These are phyloP conservation scores for Erysimum cheiri DNA, from an alignment of 441 rosid species.

Conservation along the genomic window DNA sequence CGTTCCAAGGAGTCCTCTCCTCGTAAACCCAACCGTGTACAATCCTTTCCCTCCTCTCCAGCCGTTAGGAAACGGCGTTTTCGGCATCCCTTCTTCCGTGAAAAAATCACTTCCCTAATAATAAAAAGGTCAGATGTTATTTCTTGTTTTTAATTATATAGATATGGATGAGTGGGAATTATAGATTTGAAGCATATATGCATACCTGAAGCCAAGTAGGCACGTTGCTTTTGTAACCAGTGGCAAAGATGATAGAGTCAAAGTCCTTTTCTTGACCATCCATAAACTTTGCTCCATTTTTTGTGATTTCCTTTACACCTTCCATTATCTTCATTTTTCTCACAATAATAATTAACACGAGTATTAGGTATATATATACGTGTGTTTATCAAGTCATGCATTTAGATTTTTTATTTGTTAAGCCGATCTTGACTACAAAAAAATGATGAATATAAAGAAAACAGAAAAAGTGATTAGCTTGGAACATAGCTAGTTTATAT, in stretches of 20 bases:
- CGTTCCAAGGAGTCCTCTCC: constrained; percentile 83
- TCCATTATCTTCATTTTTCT: constrained; percentile 49
- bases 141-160: background rate
- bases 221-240: constrained; percentile 90
- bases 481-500: background rate
- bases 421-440: background rate
- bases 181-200: background rate
- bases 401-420: background rate
- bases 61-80: constrained; percentile 72
- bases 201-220: constrained; percentile 89
- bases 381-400: background rate
- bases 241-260: constrained; percentile 84
- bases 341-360: background rate
- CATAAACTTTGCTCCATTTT: constrained; percentile 68
- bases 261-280: constrained; percentile 79
- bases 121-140: background rate
- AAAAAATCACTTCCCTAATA: constrained; percentile 65
- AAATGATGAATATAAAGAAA: background rate
- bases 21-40: constrained; percentile 85
- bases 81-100: constrained; percentile 81
- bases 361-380: background rate
- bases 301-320: constrained; percentile 79
- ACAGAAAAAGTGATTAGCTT: too few species aligned
- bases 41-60: constrained; percentile 87
- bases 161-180: constrained; percentile 10